phyloP scores from a whole-genome alignment of 345 rosid genomes.

The Citrus medica region DNA sequence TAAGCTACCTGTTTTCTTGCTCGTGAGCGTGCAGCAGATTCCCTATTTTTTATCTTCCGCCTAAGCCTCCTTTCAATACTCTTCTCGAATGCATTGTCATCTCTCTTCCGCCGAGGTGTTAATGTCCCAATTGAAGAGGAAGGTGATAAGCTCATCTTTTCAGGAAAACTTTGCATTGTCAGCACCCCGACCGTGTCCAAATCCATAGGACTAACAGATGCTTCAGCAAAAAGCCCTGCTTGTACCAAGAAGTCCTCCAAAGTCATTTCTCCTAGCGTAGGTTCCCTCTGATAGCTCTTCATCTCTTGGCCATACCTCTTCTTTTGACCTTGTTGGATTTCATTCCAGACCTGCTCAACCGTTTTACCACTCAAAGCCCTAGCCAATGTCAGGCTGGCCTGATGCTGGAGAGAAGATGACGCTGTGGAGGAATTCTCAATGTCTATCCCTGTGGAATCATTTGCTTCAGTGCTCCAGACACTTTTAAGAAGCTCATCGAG shows the following conservation, averaged over 20 bases:
- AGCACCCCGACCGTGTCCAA: slow-evolving; percentile 20
- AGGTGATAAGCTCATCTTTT: slow-evolving; percentile 29
- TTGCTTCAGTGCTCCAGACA: slow-evolving; percentile 41
- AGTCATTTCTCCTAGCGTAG: slow-evolving; percentile 41
- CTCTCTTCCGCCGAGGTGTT: slow-evolving; percentile 33
- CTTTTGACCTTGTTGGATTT: slow-evolving; percentile 48
- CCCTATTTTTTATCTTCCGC: slow-evolving; percentile 75
- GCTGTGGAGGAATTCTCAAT: slow-evolving; percentile 16
- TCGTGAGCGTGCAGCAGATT: slow-evolving; percentile 67
- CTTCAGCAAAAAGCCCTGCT: slow-evolving; percentile 52
- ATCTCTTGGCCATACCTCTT: slow-evolving; percentile 33
- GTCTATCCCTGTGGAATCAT: slow-evolving; percentile 24
- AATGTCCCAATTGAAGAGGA: slow-evolving; percentile 34
- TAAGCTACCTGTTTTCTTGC: slow-evolving; percentile 56
- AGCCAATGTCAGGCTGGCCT: slow-evolving; percentile 43
- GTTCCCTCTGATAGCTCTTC: slow-evolving; percentile 27
- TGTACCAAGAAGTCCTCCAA: slow-evolving; percentile 67
- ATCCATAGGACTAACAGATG: slow-evolving; percentile 40
- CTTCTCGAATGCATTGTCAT: slow-evolving; percentile 38
- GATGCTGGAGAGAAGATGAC: slow-evolving; percentile 36
- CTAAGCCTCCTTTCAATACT: slow-evolving; percentile 49
- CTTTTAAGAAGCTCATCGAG: slow-evolving; percentile 54
- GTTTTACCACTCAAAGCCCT: slow-evolving; percentile 55
- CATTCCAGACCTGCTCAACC: slow-evolving; percentile 63
- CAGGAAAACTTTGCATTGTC: slow-evolving; percentile 23